A percentile compares a stretch with the other conserved stretches of the same genome.
Conservation (phyloP, 2,329 filamentous ascomycete genomes). For the Drechslera avenae region DNA sequence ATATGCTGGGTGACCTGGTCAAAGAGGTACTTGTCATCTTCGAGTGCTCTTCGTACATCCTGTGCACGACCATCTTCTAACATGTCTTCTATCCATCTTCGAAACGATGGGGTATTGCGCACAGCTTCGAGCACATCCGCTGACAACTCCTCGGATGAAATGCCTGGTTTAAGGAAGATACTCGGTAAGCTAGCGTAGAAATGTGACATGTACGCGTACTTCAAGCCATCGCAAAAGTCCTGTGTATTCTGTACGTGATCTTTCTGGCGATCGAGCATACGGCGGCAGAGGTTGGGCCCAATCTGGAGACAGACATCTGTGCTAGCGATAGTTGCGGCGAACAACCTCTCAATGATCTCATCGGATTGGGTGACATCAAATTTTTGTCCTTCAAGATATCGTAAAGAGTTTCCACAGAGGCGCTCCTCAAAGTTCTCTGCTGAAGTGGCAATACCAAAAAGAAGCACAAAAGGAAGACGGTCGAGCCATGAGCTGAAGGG, state of each 20-base stretch:
- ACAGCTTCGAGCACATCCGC: conserved; percentile 69
- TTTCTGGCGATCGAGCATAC: conserved; percentile 72
- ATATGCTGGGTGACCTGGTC: conserved; percentile 48
- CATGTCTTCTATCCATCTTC: conserved; percentile 45
- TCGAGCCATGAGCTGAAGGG: conserved; percentile 67
- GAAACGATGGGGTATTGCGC: conserved; percentile 71
- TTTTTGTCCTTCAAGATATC: conserved; percentile 69
- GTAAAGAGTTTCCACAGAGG: conserved; percentile 70
- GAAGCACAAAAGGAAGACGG: conserved; percentile 74
- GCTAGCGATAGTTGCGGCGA: conserved; percentile 67
- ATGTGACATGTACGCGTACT: conserved; percentile 86
- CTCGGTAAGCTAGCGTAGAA: conserved; percentile 80
- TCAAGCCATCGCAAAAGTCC: conserved; percentile 69
- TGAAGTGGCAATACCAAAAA: conserved; percentile 82
- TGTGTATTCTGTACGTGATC: conserved; percentile 79
- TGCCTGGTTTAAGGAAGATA: conserved; percentile 58
- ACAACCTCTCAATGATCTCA: conserved; percentile 73
- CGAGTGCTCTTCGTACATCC: conserved; percentile 60
- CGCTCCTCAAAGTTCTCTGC: conserved; percentile 79
- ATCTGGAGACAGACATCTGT: conserved; percentile 63
- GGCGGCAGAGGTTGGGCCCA: conserved; percentile 66
- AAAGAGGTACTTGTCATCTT: conserved; percentile 64
- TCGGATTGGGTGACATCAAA: conserved; percentile 78
- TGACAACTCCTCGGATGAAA: conserved; percentile 54
- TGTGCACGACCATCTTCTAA: conserved; percentile 47